phyloP scores from a whole-genome alignment of 2,329 filamentous ascomycete species.

The Akanthomyces dipterigenus region DNA sequence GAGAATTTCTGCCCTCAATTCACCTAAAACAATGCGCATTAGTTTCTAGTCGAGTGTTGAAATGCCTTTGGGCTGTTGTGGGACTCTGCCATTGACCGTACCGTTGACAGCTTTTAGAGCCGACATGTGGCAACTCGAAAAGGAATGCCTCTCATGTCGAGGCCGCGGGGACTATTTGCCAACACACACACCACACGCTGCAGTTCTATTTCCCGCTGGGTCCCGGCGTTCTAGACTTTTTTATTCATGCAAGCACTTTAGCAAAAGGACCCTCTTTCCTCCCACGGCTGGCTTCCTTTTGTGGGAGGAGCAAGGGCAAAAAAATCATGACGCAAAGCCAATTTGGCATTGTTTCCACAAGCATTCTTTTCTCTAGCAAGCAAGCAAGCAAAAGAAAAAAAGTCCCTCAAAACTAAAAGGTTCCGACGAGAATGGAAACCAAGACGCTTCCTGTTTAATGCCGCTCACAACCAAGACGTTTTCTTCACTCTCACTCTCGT shows the following conservation, averaged over 20 bases:
- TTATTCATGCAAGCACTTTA: conserved; percentile 1
- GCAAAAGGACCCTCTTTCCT: background rate
- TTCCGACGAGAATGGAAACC: background rate
- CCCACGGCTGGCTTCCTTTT: background rate
- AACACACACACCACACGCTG: background rate
- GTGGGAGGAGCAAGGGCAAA: too few species aligned
- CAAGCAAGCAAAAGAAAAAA: background rate
- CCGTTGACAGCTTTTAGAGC: background rate
- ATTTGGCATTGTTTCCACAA: background rate
- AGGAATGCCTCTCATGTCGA: background rate
- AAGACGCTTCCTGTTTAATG: background rate
- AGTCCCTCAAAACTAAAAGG: too few species aligned
- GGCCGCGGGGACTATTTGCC: background rate
- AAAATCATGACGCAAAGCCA: background rate
- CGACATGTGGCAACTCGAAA: too few species aligned
- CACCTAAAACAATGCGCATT: background rate
- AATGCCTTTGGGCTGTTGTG: background rate
- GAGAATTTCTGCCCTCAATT: background rate
- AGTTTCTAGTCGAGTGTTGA: too few species aligned
- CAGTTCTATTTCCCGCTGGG: background rate
- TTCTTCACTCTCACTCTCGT: background rate
- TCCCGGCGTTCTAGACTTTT: background rate
- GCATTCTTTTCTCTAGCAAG: too few species aligned
- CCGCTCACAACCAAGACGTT: background rate
- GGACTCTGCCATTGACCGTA: too few species aligned